Evolutionary conservation across 371 early-diverging fungal species (phyloP).

Genomic region (Mucor circinelloides): DNA sequence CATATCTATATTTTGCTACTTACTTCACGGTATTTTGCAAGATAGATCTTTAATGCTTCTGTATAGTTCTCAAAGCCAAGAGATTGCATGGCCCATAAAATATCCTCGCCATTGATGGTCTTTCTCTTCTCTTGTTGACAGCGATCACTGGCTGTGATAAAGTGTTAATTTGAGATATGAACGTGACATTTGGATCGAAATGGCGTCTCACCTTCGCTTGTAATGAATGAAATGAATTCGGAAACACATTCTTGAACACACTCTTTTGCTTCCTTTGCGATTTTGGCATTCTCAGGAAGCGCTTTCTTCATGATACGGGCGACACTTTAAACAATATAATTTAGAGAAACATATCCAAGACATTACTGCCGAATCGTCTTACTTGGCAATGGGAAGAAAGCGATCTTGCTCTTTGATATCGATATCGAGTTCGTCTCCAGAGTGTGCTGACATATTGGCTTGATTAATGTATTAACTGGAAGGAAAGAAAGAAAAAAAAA

Average conservation of each 20-base stretch:
- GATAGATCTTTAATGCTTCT: slow-evolving; percentile 92
- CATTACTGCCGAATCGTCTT: slow-evolving; percentile 2
- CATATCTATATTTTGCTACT: not conserved
- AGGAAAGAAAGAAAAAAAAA: slow-evolving; percentile 1
- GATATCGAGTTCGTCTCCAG: slow-evolving; percentile 67
- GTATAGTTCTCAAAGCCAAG: slow-evolving; percentile 98
- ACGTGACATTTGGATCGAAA: slow-evolving; percentile 24
- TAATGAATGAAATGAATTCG: slow-evolving; percentile 99
- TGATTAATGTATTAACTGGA: not conserved
- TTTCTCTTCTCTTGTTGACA: slow-evolving; percentile 97
- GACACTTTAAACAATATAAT: slow-evolving; percentile 72
- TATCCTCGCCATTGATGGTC: slow-evolving; percentile 99
- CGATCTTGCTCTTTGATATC: slow-evolving; percentile 96
- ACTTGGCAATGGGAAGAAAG: slow-evolving; percentile 88
- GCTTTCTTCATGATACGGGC: slow-evolving; percentile 99
- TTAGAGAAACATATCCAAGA: not conserved
- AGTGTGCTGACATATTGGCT: slow-evolving; percentile 34
- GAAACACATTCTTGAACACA: slow-evolving; percentile 98
- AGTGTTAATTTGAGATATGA: not conserved
- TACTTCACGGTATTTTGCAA: slow-evolving; percentile 90
- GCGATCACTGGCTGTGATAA: slow-evolving; percentile 83
- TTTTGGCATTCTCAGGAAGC: slow-evolving; percentile 97
- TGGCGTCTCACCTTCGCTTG: slow-evolving; percentile 80
- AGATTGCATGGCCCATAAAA: slow-evolving; percentile 98
- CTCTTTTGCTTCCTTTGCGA: slow-evolving; percentile 99